phyloP scores from a whole-genome alignment of 352 stramenopile species.

The Phytophthora gonapodyides region DNA sequence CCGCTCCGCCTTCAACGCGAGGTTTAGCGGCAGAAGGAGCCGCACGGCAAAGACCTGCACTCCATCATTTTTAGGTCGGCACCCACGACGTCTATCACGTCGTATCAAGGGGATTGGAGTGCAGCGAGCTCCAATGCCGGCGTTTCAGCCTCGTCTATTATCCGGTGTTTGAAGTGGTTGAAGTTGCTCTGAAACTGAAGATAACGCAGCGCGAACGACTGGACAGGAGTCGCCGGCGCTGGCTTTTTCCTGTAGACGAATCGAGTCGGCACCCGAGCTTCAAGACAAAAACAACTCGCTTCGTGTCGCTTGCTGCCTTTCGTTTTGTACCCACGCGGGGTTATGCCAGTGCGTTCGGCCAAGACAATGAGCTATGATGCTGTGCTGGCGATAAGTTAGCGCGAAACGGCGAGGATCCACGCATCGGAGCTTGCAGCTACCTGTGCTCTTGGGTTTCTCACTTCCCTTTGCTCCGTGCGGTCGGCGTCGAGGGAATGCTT shows the following conservation, averaged over 20 bases:
- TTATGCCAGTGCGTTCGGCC: too few relatives aligned
- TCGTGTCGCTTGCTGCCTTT: too few relatives aligned
- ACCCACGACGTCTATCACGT: neutral
- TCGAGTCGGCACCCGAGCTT: neutral
- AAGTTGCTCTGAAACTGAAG: slow-evolving; percentile 2
- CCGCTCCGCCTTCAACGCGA: neutral
- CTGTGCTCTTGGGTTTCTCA: neutral
- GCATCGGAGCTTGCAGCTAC: neutral
- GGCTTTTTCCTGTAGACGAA: slow-evolving; percentile 12
- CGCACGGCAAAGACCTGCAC: neutral
- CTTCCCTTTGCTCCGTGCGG: neutral
- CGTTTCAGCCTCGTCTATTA: slow-evolving; percentile 22
- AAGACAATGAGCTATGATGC: too few relatives aligned
- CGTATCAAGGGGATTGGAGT: slow-evolving; percentile 27
- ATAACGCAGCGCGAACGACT: slow-evolving; percentile 5
- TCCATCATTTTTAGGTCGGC: slow-evolving; percentile 5
- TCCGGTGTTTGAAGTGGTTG: slow-evolving; percentile 8
- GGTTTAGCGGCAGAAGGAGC: neutral
- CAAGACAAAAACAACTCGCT: neutral
- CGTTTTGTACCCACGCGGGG: too few relatives aligned
- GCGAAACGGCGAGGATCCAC: slow-evolving; percentile 7
- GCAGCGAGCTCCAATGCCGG: neutral
- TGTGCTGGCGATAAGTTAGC: neutral
- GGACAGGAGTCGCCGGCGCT: neutral
- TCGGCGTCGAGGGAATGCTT: too few relatives aligned